These are phyloP conservation scores for Xylaria sp. DNA, from an alignment of 2,329 filamentous ascomycete species.

Conservation along the genomic window DNA sequence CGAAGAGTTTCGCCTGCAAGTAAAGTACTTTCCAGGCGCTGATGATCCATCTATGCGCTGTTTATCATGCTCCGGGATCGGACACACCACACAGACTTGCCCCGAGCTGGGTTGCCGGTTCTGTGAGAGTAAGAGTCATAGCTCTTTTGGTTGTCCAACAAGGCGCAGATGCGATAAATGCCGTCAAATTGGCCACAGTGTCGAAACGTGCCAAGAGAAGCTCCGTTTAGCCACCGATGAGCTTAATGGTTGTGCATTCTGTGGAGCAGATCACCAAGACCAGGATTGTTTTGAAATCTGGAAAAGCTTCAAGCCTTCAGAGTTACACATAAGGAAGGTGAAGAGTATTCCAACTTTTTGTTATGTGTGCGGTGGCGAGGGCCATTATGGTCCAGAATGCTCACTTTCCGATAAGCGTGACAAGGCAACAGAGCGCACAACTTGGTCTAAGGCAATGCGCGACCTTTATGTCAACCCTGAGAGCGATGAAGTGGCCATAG, in stretches of 20 bases:
- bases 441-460: constrained; percentile 63
- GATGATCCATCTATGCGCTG: constrained; percentile 58
- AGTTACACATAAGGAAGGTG: constrained; percentile 58
- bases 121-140: constrained; percentile 60
- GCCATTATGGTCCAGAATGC: constrained; percentile 70
- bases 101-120: constrained; percentile 59
- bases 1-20: constrained; percentile 54
- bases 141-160: constrained; percentile 61
- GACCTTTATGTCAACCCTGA: constrained; percentile 60
- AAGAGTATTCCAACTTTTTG: constrained; percentile 62
- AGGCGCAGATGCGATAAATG: constrained; percentile 67
- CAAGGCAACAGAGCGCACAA: constrained; percentile 52
- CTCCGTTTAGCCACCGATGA: constrained; percentile 63
- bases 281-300: constrained; percentile 68
- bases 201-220: constrained; percentile 64
- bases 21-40: constrained; percentile 63
- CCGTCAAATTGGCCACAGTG: constrained; percentile 68
- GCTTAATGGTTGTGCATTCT: constrained; percentile 69
- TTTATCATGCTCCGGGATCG: constrained; percentile 60
- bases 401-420: constrained; percentile 43
- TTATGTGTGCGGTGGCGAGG: constrained; percentile 63
- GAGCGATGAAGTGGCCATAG: constrained; percentile 54
- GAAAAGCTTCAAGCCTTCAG: constrained; percentile 62
- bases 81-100: constrained; percentile 60
- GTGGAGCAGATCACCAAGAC: constrained; percentile 69